Conservation (phyloP, 148 eudicot species). For the Nepenthes gracilis region DNA sequence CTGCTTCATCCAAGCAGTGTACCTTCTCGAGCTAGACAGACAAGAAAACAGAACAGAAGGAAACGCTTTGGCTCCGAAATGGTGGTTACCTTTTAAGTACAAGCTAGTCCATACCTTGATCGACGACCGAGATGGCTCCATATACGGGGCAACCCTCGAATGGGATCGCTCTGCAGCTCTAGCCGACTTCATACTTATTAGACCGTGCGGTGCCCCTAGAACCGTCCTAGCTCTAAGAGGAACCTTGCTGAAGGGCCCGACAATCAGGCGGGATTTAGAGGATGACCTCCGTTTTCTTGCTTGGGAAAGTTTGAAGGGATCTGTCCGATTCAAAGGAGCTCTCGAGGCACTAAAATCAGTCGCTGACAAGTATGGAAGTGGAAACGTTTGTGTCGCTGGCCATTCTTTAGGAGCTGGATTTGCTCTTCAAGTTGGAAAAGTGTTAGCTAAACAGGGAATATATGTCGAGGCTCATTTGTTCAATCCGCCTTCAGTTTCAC, state of each 20-base stretch:
- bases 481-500: slow-evolving; percentile 84
- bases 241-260: slow-evolving; percentile 57
- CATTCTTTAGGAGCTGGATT: slow-evolving; percentile 90
- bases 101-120: slow-evolving; percentile 53
- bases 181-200: slow-evolving; percentile 51
- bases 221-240: slow-evolving; percentile 76
- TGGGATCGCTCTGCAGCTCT: slow-evolving; percentile 84
- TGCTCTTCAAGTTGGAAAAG: slow-evolving; percentile 79
- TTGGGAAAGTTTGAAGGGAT: slow-evolving; percentile 93
- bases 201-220: slow-evolving; percentile 79
- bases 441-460: slow-evolving; percentile 66
- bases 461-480: slow-evolving; percentile 80
- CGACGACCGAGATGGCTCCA: slow-evolving; percentile 78
- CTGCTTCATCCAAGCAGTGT: slow-evolving; percentile 93
- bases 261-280: slow-evolving; percentile 64
- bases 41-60: slow-evolving; percentile 62
- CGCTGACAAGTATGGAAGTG: slow-evolving; percentile 51
- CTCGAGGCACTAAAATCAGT: slow-evolving; percentile 46
- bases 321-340: slow-evolving; percentile 54
- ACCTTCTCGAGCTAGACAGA: slow-evolving; percentile 75
- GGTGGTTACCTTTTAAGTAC: slow-evolving; percentile 88
- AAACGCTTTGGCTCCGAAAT: slow-evolving; percentile 69
- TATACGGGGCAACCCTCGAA: slow-evolving; percentile 70
- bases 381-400: slow-evolving; percentile 61
- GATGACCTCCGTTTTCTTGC: slow-evolving; percentile 85